Conservation (phyloP, 2,329 filamentous ascomycete species). For the Fusarium tuaranense region DNA sequence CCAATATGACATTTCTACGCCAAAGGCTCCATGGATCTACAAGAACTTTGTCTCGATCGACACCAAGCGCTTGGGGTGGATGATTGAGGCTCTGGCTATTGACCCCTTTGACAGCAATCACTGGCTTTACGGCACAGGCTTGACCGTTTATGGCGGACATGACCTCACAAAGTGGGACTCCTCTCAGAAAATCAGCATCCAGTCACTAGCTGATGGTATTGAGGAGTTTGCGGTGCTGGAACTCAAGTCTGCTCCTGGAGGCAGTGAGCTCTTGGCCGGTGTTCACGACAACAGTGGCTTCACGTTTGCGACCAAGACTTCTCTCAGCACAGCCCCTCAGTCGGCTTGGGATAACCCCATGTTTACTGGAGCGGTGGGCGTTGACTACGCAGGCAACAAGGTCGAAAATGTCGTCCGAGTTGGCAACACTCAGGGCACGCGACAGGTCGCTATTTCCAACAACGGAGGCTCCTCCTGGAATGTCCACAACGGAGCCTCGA, state of each 20-base stretch:
- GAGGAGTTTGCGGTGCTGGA: constrained; percentile 65
- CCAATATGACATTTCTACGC: constrained; percentile 60
- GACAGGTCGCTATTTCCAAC: constrained; percentile 60
- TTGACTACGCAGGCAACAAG: constrained; percentile 63
- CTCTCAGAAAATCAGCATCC: constrained; percentile 59
- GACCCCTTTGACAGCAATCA: constrained; percentile 69
- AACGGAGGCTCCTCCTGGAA: constrained; percentile 65
- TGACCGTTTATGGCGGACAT: constrained; percentile 65
- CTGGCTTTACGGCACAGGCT: constrained; percentile 71
- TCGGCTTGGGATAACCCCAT: constrained; percentile 60
- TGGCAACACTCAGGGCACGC: constrained; percentile 57
- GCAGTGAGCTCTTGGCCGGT: constrained; percentile 63
- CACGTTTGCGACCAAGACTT: constrained; percentile 54
- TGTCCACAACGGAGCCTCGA: constrained; percentile 59
- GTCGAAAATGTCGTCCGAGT: constrained; percentile 61
- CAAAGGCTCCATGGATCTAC: constrained; percentile 66
- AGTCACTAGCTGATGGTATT: constrained; percentile 65
- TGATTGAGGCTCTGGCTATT: constrained; percentile 70
- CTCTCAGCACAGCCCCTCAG: constrained; percentile 56
- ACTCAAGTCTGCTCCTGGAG: constrained; percentile 61
- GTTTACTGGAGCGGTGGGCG: constrained; percentile 58
- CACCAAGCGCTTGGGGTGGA: constrained; percentile 67
- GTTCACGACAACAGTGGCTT: constrained; percentile 66
- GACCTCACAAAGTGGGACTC: constrained; percentile 68
- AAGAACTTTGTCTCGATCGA: constrained; percentile 60